These are phyloP conservation scores for Penicillium bovifimosum DNA, from an alignment of 495 filamentous ascomycete species.

Conservation along the genomic window DNA sequence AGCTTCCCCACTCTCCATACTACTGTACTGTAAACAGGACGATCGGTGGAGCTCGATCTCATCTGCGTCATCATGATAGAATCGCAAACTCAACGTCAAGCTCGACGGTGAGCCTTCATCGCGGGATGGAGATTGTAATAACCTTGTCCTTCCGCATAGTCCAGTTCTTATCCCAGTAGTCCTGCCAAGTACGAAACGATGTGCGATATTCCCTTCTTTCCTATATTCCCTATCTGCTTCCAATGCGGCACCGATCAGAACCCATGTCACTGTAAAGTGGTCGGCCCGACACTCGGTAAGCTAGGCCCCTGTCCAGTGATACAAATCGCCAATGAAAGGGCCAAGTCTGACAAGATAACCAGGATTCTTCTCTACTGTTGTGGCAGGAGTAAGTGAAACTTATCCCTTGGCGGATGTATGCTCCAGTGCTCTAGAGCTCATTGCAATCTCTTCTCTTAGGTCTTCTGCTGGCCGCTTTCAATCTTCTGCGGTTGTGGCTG, in stretches of 20 bases:
- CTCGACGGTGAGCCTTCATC: neutral
- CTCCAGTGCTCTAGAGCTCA: conserved; percentile 3
- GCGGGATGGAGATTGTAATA: neutral
- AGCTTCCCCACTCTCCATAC: neutral
- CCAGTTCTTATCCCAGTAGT: neutral
- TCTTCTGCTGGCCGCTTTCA: conserved; percentile 54
- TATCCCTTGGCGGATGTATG: neutral
- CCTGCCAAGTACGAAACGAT: conserved; percentile 16
- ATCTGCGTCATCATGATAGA: conserved; percentile 26
- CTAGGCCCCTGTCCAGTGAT: neutral
- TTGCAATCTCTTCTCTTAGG: conserved; percentile 21
- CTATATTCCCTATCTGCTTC: conserved; percentile 48
- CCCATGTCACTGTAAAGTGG: conserved; percentile 57
- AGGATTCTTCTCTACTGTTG: conserved; percentile 45
- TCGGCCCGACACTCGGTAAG: conserved; percentile 54
- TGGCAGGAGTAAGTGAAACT: conserved; percentile 44
- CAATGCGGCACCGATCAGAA: conserved; percentile 56
- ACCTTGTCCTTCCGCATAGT: neutral
- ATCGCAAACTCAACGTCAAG: neutral
- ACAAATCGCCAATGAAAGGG: neutral
- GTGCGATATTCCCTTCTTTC: conserved; percentile 36
- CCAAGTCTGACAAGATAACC: neutral
- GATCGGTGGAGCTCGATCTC: conserved; percentile 17
- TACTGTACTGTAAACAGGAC: neutral
- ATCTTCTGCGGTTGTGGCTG: conserved; percentile 56